A percentile compares a stretch with the other conserved stretches of the same genome.
phyloP scores from a whole-genome alignment of 495 filamentous ascomycete genomes.

The Lophiostoma macrostomum region DNA sequence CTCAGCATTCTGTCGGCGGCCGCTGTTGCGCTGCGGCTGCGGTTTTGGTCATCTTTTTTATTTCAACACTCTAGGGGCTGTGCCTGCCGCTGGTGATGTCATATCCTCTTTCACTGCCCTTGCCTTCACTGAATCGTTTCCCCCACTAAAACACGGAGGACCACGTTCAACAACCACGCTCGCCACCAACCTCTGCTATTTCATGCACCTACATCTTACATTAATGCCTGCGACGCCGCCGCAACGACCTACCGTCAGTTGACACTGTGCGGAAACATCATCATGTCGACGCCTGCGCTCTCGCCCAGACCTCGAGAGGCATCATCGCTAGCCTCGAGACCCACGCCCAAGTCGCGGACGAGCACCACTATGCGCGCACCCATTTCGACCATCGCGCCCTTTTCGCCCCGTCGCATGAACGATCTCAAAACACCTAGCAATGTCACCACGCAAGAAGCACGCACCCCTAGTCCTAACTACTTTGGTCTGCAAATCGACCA shows the following conservation, averaged over 20 bases:
- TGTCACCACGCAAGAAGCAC: slow-evolving; percentile 23
- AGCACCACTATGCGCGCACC: slow-evolving; percentile 6
- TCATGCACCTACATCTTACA: slow-evolving; percentile 18
- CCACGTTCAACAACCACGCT: background rate
- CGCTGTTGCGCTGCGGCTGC: background rate
- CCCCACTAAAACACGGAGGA: too few species aligned
- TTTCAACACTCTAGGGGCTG: background rate
- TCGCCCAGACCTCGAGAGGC: slow-evolving; percentile 23
- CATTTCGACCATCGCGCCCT: slow-evolving; percentile 1
- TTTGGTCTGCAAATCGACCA: slow-evolving; percentile 71
- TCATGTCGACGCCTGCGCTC: slow-evolving; percentile 26
- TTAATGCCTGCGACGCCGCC: background rate
- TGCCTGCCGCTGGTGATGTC: background rate
- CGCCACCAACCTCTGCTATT: background rate
- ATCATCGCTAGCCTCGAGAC: slow-evolving; percentile 4
- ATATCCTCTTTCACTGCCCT: background rate
- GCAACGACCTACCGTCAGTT: background rate
- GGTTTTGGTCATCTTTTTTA: background rate
- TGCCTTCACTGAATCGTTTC: background rate
- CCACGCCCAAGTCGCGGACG: slow-evolving; percentile 11
- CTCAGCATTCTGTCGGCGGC: background rate
- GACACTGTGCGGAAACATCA: background rate
- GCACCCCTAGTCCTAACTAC: slow-evolving; percentile 70
- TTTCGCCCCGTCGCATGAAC: slow-evolving; percentile 19
- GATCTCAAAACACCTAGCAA: slow-evolving; percentile 17